Base-by-base conservation (phyloP, 768 basidiomycete species). In the Rhizopogon vesiculosus region DNA sequence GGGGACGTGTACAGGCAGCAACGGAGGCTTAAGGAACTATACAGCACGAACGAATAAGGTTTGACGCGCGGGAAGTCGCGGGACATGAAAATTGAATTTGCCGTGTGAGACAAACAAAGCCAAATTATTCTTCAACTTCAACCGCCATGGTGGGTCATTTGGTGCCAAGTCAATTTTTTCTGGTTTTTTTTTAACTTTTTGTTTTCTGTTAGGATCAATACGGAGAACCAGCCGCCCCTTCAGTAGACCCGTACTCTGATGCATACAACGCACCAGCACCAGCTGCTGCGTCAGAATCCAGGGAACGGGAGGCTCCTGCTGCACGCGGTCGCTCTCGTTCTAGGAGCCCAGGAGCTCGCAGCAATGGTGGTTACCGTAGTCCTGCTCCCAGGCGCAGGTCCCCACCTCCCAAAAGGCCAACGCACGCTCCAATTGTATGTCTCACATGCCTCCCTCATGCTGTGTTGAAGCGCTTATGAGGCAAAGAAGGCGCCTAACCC, bases 231-330 rank as follows among this genome's bases (percentile, higher is more conserved):
- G 69, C 78, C 62, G 72, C 79, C 55, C 67, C 81, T 49, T 73
- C 85, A 33, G 82, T 85, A 18, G 90, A 92, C 74, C 89, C 90
- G 15, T 91, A 91, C 71, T 83, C 87, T 42, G 91, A 92, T 68
- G 86, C 87, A 50, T 91, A 89, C 73, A 89, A 80, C 62, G 86
- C 82, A 33, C 82, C 85, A 41, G 79, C 82, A 2, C 76, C 77
- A 46, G 70, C 77, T 45, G 69, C 78, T 1, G 71, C 79, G 9
- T 60, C 69, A 3, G 71, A 72, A 57, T 64, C 81, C 31, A 72
- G 80, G 29, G 81, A 83, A 59, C 79, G 84, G 45, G 87, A 88
- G 56, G 69, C 74, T 15, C 72, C 77, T 16, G 71, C 81, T 10
- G 64, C 82, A 39, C 81, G 88, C 56, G 85, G 85, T 45, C 84